Base-by-base conservation (phyloP, 2,329 filamentous ascomycete species). In the Penicillium sp. region DNA sequence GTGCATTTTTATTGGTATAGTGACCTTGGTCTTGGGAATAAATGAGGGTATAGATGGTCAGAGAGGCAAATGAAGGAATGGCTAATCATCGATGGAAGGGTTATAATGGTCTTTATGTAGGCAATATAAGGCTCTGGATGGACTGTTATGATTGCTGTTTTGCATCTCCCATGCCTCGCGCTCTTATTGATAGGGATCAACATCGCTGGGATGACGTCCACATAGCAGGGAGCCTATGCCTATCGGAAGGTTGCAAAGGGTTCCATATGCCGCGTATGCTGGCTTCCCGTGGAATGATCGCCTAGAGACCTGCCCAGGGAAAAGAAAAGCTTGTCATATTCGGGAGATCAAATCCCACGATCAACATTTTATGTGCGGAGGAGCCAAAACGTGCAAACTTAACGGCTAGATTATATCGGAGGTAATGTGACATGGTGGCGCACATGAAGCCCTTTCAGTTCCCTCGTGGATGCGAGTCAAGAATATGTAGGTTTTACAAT, bases 201-300 rank as follows among this genome's bases (percentile, higher is more conserved):
- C 64, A 56, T 60, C 42, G 51, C 41, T 48, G 21, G 42, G 41
- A 59, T 66, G 58, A 58, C 54, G 60, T 59, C 33, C 45, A 50
- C 59, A 60, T 65, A 60, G 53, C 60, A 56, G 57, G 54, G 59
- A 50, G 29, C 37, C 37, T 31, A 10, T 45, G 55, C 35, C 43
- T 12, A 63, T 63, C 57, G 52, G 43, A 51, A 48, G 48, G 33
- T 31, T 57, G 49, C 50, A 42, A 46, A 58, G 42, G 49, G 37
- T 54, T 50, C n/a, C n/a, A 42, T 40, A 13, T 23, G 21, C 31
- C 21, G 19, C 21, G 49, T 48, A 54, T 48, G 46, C 25, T 57
- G 21, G 15, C 47, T 35, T 23, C 35, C 13, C 58, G 49, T 53
- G 64, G 64, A 67, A 67, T 67, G 64, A 66, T 66, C 59, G 49